Conservation (phyloP, 179 eudicot species). For the Beta lomatogona region DNA sequence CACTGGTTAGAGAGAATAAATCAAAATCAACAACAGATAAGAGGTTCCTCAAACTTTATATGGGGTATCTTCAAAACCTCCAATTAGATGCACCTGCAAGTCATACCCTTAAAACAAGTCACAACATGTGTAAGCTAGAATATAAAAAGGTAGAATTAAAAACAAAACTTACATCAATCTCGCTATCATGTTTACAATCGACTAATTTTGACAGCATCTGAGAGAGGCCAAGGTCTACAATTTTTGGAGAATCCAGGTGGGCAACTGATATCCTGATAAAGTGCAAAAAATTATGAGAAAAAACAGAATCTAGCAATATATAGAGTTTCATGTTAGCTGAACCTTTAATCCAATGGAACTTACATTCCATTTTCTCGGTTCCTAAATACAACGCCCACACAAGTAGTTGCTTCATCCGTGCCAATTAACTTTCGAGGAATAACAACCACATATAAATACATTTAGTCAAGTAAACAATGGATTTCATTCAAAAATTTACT, state of each 20-base stretch:
- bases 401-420: slow-evolving; percentile 96
- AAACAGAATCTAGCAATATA: slow-evolving; percentile 9
- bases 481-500: slow-evolving; percentile 5
- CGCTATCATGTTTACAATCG: slow-evolving; percentile 45
- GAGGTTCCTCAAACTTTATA: slow-evolving; percentile 48
- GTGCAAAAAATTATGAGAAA: neutral
- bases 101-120: slow-evolving; percentile 16
- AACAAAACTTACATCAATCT: slow-evolving; percentile 65
- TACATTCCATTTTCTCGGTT: slow-evolving; percentile 84
- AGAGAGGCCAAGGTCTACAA: slow-evolving; percentile 74
- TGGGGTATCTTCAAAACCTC: slow-evolving; percentile 72
- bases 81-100: slow-evolving; percentile 89
- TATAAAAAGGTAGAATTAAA: neutral
- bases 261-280: slow-evolving; percentile 72
- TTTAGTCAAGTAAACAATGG: slow-evolving; percentile 14
- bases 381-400: slow-evolving; percentile 85
- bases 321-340: slow-evolving; percentile 12
- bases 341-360: slow-evolving; percentile 32
- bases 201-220: slow-evolving; percentile 75
- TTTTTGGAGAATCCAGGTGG: slow-evolving; percentile 80
- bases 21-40: slow-evolving; percentile 28
- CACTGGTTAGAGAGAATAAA: slow-evolving; percentile 8
- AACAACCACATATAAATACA: slow-evolving; percentile 23
- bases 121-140: slow-evolving; percentile 7
- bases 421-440: slow-evolving; percentile 62